Conservation (phyloP, 106 monocot genomes). For the Alisma plantagoaquatica region DNA sequence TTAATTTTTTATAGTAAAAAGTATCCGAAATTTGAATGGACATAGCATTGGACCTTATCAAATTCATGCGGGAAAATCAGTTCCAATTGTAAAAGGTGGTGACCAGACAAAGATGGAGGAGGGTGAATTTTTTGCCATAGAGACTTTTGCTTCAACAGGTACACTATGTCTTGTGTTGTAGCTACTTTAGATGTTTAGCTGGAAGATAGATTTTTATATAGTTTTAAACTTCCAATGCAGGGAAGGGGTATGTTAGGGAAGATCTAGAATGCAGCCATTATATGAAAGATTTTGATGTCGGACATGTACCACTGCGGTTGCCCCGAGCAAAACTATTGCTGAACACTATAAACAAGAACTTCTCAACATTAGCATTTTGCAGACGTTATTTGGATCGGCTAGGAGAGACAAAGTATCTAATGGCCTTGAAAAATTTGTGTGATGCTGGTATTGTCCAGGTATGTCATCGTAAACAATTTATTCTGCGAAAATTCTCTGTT, state of each 20-base stretch:
- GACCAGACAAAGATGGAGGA: slow-evolving; percentile 99
- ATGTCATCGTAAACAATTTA: no score
- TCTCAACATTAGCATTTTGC: slow-evolving; percentile 92
- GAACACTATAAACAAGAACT: slow-evolving; percentile 76
- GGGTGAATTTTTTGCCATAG: slow-evolving; percentile 97
- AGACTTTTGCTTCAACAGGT: slow-evolving; percentile 97
- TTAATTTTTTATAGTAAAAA: no score
- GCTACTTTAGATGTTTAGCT: no score
- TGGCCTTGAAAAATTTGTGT: slow-evolving; percentile 90
- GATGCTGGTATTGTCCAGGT: slow-evolving; percentile 96
- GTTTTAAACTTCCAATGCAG: slow-evolving; percentile 19
- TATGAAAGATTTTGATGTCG: slow-evolving; percentile 95
- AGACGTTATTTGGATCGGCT: slow-evolving; percentile 86
- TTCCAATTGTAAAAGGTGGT: slow-evolving; percentile 97
- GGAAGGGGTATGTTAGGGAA: slow-evolving; percentile 94
- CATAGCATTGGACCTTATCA: slow-evolving; percentile 98
- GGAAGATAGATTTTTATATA: not conserved
- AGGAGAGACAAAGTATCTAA: slow-evolving; percentile 83
- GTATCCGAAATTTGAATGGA: slow-evolving; percentile 92
- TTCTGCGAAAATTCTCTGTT: no score
- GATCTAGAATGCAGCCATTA: slow-evolving; percentile 96
- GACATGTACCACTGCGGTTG: slow-evolving; percentile 77
- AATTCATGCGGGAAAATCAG: slow-evolving; percentile 98
- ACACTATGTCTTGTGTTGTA: no score
- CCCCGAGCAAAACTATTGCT: slow-evolving; percentile 88